A percentile compares a stretch with the other conserved stretches of the same genome.
phyloP scores from a whole-genome alignment of 73 alveolate genomes.

The Halteria grandinella region DNA sequence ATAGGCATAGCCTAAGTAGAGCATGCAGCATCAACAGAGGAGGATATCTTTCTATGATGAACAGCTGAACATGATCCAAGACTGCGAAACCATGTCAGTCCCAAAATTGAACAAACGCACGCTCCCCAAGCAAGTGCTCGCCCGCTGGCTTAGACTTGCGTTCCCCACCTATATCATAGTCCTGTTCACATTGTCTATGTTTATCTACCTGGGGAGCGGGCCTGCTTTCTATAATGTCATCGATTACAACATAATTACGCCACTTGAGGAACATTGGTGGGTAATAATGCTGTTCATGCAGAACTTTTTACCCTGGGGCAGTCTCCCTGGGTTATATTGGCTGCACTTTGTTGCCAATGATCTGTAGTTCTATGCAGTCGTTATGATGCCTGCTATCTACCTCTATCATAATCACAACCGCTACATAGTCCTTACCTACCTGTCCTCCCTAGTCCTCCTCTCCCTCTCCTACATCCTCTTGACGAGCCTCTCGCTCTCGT shows the following conservation, averaged over 20 bases:
- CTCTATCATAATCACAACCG: neutral
- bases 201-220: slow-evolving; percentile 19
- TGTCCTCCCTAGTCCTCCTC: neutral
- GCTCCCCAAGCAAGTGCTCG: neutral
- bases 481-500: neutral
- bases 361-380: slow-evolving; percentile 17
- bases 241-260: neutral
- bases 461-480: slow-evolving; percentile 9
- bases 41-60: neutral
- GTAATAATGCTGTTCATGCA: slow-evolving; percentile 15
- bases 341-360: slow-evolving; percentile 41
- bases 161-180: slow-evolving; percentile 36
- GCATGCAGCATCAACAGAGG: neutral
- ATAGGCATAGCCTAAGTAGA: neutral
- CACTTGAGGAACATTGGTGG: slow-evolving; percentile 22
- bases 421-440: neutral
- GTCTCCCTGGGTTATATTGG: slow-evolving; percentile 36
- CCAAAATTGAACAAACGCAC: neutral
- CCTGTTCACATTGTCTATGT: slow-evolving; percentile 1
- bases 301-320: slow-evolving; percentile 23
- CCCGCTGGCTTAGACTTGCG: slow-evolving; percentile 49
- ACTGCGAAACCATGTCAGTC: slow-evolving; percentile 1
- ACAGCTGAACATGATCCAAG: neutral
- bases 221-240: slow-evolving; percentile 16
- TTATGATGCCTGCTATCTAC: slow-evolving; percentile 29